Percentiles rank a stretch among this genome's conserved stretches.
Evolutionary conservation across 192 early-diverging fungal genomes (phyloP).

Genomic region (Coemansia sp.): DNA sequence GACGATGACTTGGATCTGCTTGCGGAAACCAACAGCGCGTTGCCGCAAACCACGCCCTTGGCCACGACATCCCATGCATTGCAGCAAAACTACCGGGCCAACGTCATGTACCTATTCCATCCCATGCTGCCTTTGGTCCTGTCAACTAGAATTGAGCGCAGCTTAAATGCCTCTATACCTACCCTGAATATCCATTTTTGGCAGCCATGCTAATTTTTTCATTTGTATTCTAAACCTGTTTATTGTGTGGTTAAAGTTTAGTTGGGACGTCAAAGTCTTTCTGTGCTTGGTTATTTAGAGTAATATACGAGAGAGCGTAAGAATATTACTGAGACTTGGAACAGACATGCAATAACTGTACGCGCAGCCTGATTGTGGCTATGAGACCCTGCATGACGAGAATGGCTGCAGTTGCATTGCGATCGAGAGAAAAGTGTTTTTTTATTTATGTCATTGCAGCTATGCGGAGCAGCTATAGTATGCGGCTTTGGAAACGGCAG

Average conservation of each 20-base stretch:
- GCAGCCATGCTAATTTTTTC: neutral
- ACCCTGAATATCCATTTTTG: constrained; percentile 45
- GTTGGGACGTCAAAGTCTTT: no score
- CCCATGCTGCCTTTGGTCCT: constrained; percentile 37
- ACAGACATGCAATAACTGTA: no score
- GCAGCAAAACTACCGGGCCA: constrained; percentile 4
- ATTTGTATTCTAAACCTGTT: neutral
- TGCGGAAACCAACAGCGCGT: neutral
- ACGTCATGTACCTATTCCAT: constrained; percentile 38
- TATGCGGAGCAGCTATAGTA: no score
- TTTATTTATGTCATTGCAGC: no score
- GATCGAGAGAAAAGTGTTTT: no score
- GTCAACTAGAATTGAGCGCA: constrained; percentile 35
- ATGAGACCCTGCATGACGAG: no score
- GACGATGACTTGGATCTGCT: constrained; percentile 17
- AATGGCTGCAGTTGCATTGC: no score
- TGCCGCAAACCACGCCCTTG: neutral
- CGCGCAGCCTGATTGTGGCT: no score
- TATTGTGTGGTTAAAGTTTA: neutral
- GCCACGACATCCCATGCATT: neutral
- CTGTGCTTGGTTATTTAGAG: no score
- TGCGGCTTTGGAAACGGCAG: no score
- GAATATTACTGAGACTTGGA: no score
- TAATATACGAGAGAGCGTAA: no score
- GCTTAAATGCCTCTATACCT: constrained; percentile 14